Percentiles rank a stretch among this genome's conserved stretches.
Conservation (phyloP, 2,329 filamentous ascomycete species). For the Fusarium coffeatum region DNA sequence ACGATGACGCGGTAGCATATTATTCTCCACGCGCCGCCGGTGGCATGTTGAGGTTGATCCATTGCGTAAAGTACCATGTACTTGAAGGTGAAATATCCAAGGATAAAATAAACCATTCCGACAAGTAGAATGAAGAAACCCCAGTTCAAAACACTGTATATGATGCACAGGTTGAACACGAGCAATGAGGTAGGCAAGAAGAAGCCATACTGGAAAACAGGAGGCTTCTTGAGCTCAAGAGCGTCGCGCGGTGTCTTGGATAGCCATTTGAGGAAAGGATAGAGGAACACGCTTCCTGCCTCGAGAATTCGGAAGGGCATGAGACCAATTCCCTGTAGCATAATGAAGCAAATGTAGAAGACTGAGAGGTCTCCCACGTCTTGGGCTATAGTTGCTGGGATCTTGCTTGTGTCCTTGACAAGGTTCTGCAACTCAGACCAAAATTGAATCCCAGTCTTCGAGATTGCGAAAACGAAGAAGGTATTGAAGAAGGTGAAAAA, state of each 20-base stretch:
- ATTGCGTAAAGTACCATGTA: constrained; percentile 98
- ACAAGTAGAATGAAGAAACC: constrained; percentile 86
- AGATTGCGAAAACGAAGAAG: constrained; percentile 92
- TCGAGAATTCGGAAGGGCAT: constrained; percentile 93
- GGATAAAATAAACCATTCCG: constrained; percentile 83
- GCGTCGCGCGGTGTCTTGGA: constrained; percentile 92
- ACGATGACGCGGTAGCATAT: constrained; percentile 92
- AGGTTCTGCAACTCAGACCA: constrained; percentile 77
- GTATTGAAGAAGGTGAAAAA: constrained; percentile 99
- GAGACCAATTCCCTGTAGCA: constrained; percentile 91
- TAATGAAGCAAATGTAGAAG: constrained; percentile 95
- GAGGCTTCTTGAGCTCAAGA: constrained; percentile 82
- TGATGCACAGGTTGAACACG: constrained; percentile 93
- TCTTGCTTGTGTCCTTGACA: constrained; percentile 80
- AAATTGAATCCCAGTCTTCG: constrained; percentile 84
- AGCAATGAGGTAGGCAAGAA: constrained; percentile 93
- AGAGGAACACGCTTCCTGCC: constrained; percentile 85
- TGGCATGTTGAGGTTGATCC: constrained; percentile 95
- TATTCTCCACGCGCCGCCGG: constrained; percentile 94
- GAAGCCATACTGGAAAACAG: constrained; percentile 94
- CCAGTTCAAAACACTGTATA: constrained; percentile 86
- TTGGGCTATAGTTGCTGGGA: constrained; percentile 79
- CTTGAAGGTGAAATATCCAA: constrained; percentile 92
- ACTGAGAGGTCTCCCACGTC: constrained; percentile 79
- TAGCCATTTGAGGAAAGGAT: constrained; percentile 80